Percentiles rank a stretch among this genome's conserved stretches.
Conservation (phyloP, 805 yeast genomes). For the Grigorovia humatica region DNA sequence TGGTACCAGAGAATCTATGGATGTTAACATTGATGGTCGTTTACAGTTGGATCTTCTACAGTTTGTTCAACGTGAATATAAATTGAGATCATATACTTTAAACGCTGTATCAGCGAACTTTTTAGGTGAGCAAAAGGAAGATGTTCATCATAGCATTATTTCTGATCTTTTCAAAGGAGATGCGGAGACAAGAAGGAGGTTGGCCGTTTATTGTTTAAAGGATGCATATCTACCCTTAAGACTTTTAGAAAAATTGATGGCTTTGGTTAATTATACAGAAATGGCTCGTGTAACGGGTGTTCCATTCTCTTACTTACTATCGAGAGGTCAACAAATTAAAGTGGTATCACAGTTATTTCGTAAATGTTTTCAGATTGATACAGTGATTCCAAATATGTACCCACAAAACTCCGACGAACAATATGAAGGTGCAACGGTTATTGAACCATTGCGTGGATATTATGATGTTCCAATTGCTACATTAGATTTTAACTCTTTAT, state of each 20-base stretch:
- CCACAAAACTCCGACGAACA: slow-evolving; percentile 77
- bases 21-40: slow-evolving; percentile 88
- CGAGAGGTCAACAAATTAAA: slow-evolving; percentile 96
- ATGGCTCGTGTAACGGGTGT: slow-evolving; percentile 99
- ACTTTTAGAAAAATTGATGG: slow-evolving; percentile 85
- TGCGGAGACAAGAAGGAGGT: slow-evolving; percentile 82
- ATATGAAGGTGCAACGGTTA: slow-evolving; percentile 98
- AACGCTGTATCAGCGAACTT: slow-evolving; percentile 94
- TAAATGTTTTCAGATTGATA: slow-evolving; percentile 76
- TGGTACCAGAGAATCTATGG: slow-evolving; percentile 90
- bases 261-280: slow-evolving; percentile 92
- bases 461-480: slow-evolving; percentile 97
- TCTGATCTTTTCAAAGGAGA: slow-evolving; percentile 90
- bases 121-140: slow-evolving; percentile 92
- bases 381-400: slow-evolving; percentile 84
- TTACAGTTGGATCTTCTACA: slow-evolving; percentile 90
- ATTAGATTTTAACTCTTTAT: slow-evolving; percentile 90
- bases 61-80: slow-evolving; percentile 88
- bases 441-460: slow-evolving; percentile 92
- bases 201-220: slow-evolving; percentile 94
- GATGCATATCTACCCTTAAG: slow-evolving; percentile 91
- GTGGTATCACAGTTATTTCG: slow-evolving; percentile 92
- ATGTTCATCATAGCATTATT: slow-evolving; percentile 93
- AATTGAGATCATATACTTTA: slow-evolving; percentile 85
- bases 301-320: slow-evolving; percentile 77